phyloP scores from a whole-genome alignment of 257 asterid species.

The Solanum arcanum region DNA sequence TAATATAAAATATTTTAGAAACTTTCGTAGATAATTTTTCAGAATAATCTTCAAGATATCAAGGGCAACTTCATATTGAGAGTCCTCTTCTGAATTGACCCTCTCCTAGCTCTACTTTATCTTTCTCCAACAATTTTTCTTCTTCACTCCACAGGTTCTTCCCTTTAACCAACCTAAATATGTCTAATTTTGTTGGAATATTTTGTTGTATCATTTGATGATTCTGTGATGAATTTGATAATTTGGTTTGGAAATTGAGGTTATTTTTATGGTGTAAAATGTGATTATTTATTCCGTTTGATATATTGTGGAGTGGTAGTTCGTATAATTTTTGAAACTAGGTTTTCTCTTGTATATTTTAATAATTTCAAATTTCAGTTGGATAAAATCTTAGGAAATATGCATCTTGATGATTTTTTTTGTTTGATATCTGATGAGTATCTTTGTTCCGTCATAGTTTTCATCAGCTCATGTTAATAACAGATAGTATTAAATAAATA shows the following conservation, averaged over 20 bases:
- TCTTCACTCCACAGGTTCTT: background rate
- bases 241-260: background rate
- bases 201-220: background rate
- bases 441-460: background rate
- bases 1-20: too few relatives aligned
- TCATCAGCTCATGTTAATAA: background rate
- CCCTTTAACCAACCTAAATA: background rate
- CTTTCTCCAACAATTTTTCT: background rate
- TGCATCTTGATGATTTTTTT: background rate
- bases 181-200: background rate
- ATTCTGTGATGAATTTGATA: background rate
- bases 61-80: background rate
- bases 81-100: background rate
- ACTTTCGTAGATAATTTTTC: too few relatives aligned
- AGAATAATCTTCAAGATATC: too few relatives aligned
- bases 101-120: background rate
- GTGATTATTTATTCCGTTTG: background rate
- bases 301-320: background rate
- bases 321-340: background rate
- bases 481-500: too few relatives aligned
- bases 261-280: background rate
- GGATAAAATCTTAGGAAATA: background rate
- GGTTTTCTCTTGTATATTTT: background rate
- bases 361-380: background rate
- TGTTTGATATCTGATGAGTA: background rate